Conservation (phyloP, 441 rosid species). For the Populus hybrid region DNA sequence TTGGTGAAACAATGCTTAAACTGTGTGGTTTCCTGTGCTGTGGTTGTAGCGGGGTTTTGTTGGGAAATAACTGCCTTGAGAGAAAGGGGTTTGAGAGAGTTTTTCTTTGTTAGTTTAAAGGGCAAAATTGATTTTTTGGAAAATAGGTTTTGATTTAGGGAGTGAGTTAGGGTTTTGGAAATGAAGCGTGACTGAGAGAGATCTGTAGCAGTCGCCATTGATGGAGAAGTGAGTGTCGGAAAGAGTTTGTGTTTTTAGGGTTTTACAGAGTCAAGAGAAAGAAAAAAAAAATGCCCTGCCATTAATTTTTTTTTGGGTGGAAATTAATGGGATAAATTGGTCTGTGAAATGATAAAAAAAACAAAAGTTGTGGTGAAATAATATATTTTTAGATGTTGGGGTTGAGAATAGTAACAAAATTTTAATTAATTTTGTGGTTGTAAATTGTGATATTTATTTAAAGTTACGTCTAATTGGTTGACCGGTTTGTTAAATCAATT, state of each 20-base stretch:
- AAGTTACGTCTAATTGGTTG: too few relatives aligned
- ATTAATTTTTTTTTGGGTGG: too few relatives aligned
- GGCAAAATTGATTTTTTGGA: constrained; percentile 33
- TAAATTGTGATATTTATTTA: too few relatives aligned
- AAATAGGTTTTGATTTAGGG: constrained; percentile 35
- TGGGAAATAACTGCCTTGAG: constrained; percentile 56
- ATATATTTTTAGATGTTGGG: too few relatives aligned
- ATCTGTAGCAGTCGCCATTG: constrained; percentile 45
- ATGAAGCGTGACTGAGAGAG: constrained; percentile 33
- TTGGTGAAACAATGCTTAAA: constrained; percentile 80
- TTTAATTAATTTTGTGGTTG: too few relatives aligned
- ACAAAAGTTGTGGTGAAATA: too few relatives aligned
- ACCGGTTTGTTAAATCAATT: too few relatives aligned
- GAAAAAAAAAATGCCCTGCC: neutral
- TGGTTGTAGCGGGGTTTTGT: constrained; percentile 35
- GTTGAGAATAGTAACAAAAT: too few relatives aligned
- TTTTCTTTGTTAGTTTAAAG: constrained; percentile 24
- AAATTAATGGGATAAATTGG: too few relatives aligned
- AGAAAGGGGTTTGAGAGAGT: constrained; percentile 36
- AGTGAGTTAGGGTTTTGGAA: constrained; percentile 40
- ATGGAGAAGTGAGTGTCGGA: neutral
- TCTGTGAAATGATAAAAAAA: too few relatives aligned
- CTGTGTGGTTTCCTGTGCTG: constrained; percentile 21
- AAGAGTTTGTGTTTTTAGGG: neutral
- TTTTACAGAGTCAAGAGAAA: neutral